Conservation (phyloP, 2,329 filamentous ascomycete species). For the Aspergillus aculeatus region DNA sequence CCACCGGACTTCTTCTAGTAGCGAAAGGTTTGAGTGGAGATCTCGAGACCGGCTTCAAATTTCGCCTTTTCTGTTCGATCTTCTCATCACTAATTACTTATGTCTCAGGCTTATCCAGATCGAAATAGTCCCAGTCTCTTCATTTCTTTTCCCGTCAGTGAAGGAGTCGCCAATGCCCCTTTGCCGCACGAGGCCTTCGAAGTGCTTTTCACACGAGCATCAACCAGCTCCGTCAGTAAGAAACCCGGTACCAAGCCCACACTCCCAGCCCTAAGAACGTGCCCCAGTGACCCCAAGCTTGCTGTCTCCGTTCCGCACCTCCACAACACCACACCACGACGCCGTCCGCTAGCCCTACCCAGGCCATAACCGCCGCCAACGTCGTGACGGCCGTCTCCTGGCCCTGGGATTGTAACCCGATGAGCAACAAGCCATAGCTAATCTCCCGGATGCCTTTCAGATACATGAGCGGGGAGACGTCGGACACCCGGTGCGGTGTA, state of each 20-base stretch:
- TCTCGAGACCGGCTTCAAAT: too few species aligned
- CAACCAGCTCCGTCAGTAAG: too few species aligned
- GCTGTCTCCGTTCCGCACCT: slow-evolving; percentile 4
- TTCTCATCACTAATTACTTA: too few species aligned
- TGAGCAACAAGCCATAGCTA: slow-evolving; percentile 16
- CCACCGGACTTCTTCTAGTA: too few species aligned
- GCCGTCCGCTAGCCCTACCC: slow-evolving; percentile 14
- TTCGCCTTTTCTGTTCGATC: too few species aligned
- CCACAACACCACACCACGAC: slow-evolving; percentile 15
- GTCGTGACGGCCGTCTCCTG: slow-evolving; percentile 14
- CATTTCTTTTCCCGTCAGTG: too few species aligned
- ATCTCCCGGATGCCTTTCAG: slow-evolving; percentile 19
- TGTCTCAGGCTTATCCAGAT: too few species aligned
- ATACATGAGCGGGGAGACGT: slow-evolving; percentile 16
- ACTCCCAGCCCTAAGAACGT: slow-evolving; percentile 5
- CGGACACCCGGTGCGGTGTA: background rate
- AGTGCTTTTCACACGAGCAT: too few species aligned
- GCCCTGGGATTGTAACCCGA: slow-evolving; percentile 13
- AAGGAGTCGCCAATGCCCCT: too few species aligned
- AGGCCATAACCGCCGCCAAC: slow-evolving; percentile 7
- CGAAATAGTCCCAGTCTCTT: too few species aligned
- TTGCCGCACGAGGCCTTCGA: too few species aligned
- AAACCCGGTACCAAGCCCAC: slow-evolving; percentile 8
- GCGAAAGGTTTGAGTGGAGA: too few species aligned
- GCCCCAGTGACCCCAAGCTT: slow-evolving; percentile 15